These are phyloP conservation scores for Trichoderma breve DNA, from an alignment of 2,329 filamentous ascomycete genomes.

Conservation along the genomic window DNA sequence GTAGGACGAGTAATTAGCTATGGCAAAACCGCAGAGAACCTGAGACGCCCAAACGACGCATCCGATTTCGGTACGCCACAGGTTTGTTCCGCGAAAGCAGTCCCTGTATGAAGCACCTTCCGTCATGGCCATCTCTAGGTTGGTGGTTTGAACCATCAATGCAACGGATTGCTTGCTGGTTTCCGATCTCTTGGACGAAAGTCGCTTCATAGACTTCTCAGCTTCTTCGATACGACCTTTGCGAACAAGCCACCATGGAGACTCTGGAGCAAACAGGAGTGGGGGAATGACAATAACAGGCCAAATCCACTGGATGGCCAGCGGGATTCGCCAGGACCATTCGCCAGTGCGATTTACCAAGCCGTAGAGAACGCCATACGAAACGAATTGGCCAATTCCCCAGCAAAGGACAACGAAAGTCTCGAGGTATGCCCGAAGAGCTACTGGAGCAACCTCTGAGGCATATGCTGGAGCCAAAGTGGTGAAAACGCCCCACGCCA, in stretches of 20 bases:
- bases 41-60: background rate
- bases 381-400: conserved; percentile 46
- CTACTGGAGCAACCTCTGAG: conserved; percentile 40
- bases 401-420: conserved; percentile 48
- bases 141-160: background rate
- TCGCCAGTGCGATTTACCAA: conserved; percentile 33
- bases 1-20: background rate
- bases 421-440: conserved; percentile 44
- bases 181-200: background rate
- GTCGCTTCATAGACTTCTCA: background rate
- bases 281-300: conserved; percentile 27
- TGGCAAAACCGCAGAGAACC: background rate
- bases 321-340: conserved; percentile 46
- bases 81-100: background rate
- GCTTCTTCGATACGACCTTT: conserved; percentile 29
- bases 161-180: background rate
- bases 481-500: conserved; percentile 46
- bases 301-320: conserved; percentile 4
- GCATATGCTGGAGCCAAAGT: conserved; percentile 47
- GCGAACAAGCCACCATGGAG: conserved; percentile 41
- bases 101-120: background rate
- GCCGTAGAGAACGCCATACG: conserved; percentile 32
- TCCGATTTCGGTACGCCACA: background rate
- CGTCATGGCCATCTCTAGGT: background rate
- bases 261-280: conserved; percentile 30